Base-by-base conservation (phyloP, 495 filamentous ascomycete species). In the Penicillium malachiteum region DNA sequence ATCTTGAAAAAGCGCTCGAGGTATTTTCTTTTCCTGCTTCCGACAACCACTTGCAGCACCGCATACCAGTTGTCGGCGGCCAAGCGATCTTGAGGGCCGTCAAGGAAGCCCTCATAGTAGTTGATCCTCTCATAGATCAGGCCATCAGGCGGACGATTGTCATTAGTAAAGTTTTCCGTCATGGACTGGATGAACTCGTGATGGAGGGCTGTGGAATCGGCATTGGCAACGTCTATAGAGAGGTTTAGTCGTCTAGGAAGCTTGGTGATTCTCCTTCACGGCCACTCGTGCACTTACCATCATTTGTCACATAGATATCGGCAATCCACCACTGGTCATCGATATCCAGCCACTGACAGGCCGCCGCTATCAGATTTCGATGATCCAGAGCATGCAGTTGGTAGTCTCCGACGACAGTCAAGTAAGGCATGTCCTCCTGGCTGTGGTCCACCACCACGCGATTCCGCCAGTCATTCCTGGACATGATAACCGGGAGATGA, bases 81-180 rank as follows among this genome's bases (percentile, higher is more conserved):
- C 1, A 42, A 17, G 14, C 7, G 13, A 43, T 53, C 18, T 32
- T 17, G 11, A 1, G 49, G 56, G 8, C 40, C 44, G 18, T 39
- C 44, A 3, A 58, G 56, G 13, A 43, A n/a, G 6, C 56, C 56
- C 16, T 58, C 39, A 13, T 62, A 62, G 35, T 45, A 50, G 18
- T 45, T 42, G 39, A 62, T 62, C 5, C 51, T 45, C 32, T 62
- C 16, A 14, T 62, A 62, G 5, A 58, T 52, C 39, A 62, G 14
- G 5, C 59, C 43, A 38, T 62, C 38, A 5, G 59, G 43, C 0
- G 52, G 55, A 21, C 42, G 34, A 38, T 21, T 18, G 7, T 62
- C 55, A 16, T 62, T 62, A 5, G 52, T 17, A 30, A 52, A 55
- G 12, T 26, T 47, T 45, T 60, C 57, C 39, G 26, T 47, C 6